phyloP scores from a whole-genome alignment of 2,329 filamentous ascomycete species.

The Fusarium illudens region DNA sequence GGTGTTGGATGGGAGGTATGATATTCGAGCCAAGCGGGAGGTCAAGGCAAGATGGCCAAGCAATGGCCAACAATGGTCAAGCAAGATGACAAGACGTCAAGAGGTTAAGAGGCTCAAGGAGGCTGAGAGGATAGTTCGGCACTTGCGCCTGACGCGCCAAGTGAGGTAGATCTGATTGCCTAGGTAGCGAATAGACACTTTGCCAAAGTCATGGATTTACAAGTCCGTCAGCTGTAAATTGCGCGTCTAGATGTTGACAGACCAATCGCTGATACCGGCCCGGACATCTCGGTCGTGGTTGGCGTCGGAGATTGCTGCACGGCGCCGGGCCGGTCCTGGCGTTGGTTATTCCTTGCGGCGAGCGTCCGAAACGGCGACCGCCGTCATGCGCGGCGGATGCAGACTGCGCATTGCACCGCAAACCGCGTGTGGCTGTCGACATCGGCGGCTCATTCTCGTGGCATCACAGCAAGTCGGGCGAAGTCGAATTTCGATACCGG shows the following conservation, averaged over 20 bases:
- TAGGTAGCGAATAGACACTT: conserved; percentile 22
- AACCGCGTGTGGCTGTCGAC: conserved; percentile 20
- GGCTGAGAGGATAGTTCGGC: conserved; percentile 3
- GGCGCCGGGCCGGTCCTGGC: conserved; percentile 36
- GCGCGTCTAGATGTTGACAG: background rate
- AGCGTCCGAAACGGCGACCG: conserved; percentile 27
- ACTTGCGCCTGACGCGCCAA: conserved; percentile 10
- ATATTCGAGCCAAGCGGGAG: background rate
- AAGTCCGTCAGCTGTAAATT: background rate
- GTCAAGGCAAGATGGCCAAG: background rate
- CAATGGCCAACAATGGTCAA: background rate
- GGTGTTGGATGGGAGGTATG: conserved; percentile 24
- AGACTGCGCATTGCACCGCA: background rate
- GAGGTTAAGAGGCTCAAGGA: background rate
- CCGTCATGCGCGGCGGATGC: conserved; percentile 22
- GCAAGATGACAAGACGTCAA: background rate
- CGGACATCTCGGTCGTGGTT: conserved; percentile 9
- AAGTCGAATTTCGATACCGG: conserved; percentile 11
- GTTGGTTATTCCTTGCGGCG: conserved; percentile 8
- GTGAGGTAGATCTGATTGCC: conserved; percentile 6
- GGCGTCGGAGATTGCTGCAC: conserved; percentile 14
- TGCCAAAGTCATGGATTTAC: conserved; percentile 6
- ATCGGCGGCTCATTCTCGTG: conserved; percentile 32
- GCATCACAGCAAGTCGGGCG: conserved; percentile 12
- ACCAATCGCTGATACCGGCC: conserved; percentile 25